A percentile compares a stretch with the other conserved stretches of the same genome.
phyloP scores from a whole-genome alignment of 1,139 yeast species.

The Suhomyces guaymorum region DNA sequence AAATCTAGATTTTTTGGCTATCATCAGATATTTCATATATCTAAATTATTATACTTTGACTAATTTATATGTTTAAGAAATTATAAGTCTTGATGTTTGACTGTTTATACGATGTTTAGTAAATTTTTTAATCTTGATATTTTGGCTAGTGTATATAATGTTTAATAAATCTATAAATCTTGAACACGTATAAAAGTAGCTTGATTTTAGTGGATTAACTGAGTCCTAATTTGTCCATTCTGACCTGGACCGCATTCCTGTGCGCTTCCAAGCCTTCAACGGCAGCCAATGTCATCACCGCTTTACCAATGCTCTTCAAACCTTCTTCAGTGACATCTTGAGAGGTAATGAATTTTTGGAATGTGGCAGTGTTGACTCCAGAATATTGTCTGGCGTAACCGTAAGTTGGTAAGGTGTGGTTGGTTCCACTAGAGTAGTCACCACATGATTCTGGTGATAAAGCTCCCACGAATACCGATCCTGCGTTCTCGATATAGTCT shows the following conservation, averaged over 20 bases:
- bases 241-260: constrained; percentile 90
- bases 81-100: no score
- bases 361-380: constrained; percentile 94
- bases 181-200: no score
- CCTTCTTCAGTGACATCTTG: constrained; percentile 90
- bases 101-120: no score
- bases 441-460: constrained; percentile 98
- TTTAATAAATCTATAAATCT: background rate
- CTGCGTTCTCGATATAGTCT: constrained; percentile 82
- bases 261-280: constrained; percentile 97
- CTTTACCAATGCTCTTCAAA: constrained; percentile 81
- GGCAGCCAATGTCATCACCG: constrained; percentile 95
- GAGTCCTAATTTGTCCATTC: constrained; percentile 78
- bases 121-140: no score
- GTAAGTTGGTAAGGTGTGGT: constrained; percentile 96
- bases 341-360: constrained; percentile 91
- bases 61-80: no score
- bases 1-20: no score
- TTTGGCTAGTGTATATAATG: background rate
- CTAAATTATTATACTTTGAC: no score
- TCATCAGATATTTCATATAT: no score
- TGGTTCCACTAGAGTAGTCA: constrained; percentile 96
- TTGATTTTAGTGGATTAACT: constrained; percentile 4
- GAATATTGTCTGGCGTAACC: constrained; percentile 97
- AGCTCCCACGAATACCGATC: constrained; percentile 94